A percentile compares a stretch with the other conserved stretches of the same genome.
Conservation (phyloP, 2,329 filamentous ascomycete genomes). For the Cytospora piceae region DNA sequence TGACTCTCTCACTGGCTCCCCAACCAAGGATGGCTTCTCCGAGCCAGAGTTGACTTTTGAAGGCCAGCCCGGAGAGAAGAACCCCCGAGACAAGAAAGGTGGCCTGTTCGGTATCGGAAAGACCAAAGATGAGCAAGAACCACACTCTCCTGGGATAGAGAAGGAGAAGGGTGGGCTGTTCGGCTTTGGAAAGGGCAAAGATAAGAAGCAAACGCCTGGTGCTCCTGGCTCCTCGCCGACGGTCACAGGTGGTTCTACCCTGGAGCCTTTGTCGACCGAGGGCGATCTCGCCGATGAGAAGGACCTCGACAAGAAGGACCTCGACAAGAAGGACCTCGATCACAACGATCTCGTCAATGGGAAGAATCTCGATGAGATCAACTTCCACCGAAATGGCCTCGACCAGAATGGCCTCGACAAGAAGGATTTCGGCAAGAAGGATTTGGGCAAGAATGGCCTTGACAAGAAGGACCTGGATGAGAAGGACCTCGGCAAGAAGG, state of each 20-base stretch:
- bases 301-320: not conserved
- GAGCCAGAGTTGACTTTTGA: not conserved
- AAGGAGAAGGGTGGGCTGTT: not conserved
- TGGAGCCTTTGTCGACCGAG: not conserved
- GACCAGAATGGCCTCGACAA: no score
- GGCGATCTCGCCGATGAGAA: not conserved
- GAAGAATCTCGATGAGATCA: not conserved
- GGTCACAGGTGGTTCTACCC: not conserved
- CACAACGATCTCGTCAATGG: not conserved
- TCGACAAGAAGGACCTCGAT: not conserved
- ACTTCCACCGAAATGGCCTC: not conserved
- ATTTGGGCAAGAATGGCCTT: no score
- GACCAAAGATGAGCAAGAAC: not conserved
- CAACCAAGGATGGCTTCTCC: not conserved
- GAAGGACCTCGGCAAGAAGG: no score
- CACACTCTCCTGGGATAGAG: not conserved
- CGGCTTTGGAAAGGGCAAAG: not conserved
- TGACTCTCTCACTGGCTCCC: not conserved
- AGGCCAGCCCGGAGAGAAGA: not conserved
- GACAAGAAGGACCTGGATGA: no score
- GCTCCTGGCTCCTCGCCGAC: not conserved
- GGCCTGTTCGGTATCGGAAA: not conserved
- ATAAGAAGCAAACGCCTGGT: slow-evolving; percentile 3
- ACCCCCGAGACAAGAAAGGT: not conserved
- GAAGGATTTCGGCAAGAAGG: no score